Percentiles rank a stretch among this genome's conserved stretches.
phyloP scores from a whole-genome alignment of 2,329 filamentous ascomycete genomes.

The Diaporthe sp. region DNA sequence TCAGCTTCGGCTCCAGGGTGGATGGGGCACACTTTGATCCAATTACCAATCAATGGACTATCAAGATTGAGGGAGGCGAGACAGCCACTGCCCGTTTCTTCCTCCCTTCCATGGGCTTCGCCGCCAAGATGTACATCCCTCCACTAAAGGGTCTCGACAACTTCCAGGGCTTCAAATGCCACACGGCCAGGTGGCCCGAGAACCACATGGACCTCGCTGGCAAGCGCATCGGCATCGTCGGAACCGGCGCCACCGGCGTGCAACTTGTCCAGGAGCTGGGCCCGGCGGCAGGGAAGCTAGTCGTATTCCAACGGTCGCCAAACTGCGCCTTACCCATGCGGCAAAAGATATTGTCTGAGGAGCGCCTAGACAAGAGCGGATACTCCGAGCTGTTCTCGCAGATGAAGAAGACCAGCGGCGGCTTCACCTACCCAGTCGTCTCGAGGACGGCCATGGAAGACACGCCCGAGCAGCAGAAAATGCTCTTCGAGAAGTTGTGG shows the following conservation, averaged over 20 bases:
- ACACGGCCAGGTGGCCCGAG: conserved; percentile 37
- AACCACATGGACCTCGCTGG: conserved; percentile 20
- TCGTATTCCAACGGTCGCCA: conserved; percentile 69
- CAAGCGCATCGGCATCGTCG: conserved; percentile 41
- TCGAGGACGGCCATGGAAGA: conserved; percentile 56
- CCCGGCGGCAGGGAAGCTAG: conserved; percentile 49
- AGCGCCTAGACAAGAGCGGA: conserved; percentile 50
- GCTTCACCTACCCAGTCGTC: conserved; percentile 62
- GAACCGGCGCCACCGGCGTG: conserved; percentile 40
- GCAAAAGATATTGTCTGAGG: conserved; percentile 56
- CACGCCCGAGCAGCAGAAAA: conserved; percentile 55
- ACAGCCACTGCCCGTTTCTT: conserved; percentile 56
- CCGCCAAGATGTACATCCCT: conserved; percentile 56
- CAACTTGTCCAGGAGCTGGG: conserved; percentile 43
- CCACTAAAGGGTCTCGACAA: conserved; percentile 42
- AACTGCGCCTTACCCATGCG: conserved; percentile 71
- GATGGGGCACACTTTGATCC: conserved; percentile 54
- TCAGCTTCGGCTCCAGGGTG: conserved; percentile 58
- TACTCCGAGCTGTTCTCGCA: too few species aligned
- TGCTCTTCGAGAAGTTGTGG: conserved; percentile 59
- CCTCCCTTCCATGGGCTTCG: conserved; percentile 59
- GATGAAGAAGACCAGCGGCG: too few species aligned
- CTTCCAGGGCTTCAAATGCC: conserved; percentile 35
- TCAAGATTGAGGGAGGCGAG: conserved; percentile 55
- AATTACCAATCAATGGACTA: conserved; percentile 53